Conservation (phyloP, 495 filamentous ascomycete species). For the Wilcoxina mikolae region DNA sequence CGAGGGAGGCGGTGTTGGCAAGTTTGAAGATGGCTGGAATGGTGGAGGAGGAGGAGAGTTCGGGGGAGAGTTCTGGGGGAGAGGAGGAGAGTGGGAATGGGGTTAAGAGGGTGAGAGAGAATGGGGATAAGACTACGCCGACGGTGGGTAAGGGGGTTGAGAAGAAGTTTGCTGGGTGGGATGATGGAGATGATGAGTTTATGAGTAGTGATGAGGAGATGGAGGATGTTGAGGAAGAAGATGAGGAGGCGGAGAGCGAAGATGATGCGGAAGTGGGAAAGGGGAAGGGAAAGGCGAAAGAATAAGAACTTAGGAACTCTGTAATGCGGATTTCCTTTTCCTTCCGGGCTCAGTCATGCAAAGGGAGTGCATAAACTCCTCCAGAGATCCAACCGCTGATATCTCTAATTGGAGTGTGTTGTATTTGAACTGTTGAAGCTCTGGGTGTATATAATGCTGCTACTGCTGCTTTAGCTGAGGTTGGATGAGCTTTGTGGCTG, state of each 20-base stretch:
- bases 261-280: not conserved
- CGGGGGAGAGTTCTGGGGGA: slow-evolving; percentile 39
- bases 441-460: too few relatives aligned
- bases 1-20: slow-evolving; percentile 63
- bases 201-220: slow-evolving; percentile 54
- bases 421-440: too few relatives aligned
- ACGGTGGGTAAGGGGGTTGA: slow-evolving; percentile 37
- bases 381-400: too few relatives aligned
- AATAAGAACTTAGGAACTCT: too few relatives aligned
- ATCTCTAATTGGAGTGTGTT: too few relatives aligned
- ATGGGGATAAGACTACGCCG: slow-evolving; percentile 31
- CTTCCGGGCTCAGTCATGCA: too few relatives aligned
- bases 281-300: slow-evolving; percentile 1
- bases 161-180: slow-evolving; percentile 58
- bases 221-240: not conserved
- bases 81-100: slow-evolving; percentile 37
- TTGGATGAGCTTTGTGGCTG: too few relatives aligned
- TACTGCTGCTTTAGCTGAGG: too few relatives aligned
- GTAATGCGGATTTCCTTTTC: too few relatives aligned
- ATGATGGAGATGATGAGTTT: slow-evolving; percentile 78
- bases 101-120: slow-evolving; percentile 24
- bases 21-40: slow-evolving; percentile 41
- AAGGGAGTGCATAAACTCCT: too few relatives aligned
- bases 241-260: not conserved
- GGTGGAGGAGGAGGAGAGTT: slow-evolving; percentile 5